Evolutionary conservation across 2,329 filamentous ascomycete genomes (phyloP).

Genomic region (Pestalotiopsis sp.): DNA sequence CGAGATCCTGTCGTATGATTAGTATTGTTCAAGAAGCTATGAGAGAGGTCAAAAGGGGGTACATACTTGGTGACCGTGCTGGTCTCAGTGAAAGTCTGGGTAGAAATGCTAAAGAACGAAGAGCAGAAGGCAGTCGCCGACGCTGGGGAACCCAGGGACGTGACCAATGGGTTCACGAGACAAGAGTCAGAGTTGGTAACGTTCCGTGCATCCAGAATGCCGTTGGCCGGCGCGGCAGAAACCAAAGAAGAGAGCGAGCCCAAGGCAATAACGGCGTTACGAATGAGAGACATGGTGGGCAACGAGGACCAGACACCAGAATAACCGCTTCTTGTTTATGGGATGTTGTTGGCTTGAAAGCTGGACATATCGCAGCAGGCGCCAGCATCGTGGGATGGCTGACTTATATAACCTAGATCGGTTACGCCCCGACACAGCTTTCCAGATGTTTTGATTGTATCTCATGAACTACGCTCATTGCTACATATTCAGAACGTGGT

Average conservation of each 20-base stretch:
- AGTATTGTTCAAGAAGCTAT: background rate
- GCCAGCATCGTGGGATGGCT: background rate
- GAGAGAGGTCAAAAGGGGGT: background rate
- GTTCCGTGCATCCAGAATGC: background rate
- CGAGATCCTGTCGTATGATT: background rate
- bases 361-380: background rate
- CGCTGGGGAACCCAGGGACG: background rate
- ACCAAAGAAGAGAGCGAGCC: background rate
- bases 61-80: background rate
- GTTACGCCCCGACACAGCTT: background rate
- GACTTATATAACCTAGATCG: background rate
- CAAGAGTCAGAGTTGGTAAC: background rate
- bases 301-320: background rate
- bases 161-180: background rate
- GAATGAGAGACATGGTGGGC: background rate
- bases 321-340: background rate
- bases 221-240: background rate
- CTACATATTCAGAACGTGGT: background rate
- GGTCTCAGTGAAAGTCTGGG: background rate
- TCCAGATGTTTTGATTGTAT: background rate
- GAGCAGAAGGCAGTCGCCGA: slow-evolving; percentile 3
- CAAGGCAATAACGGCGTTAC: background rate
- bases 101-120: background rate
- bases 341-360: background rate
- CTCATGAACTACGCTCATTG: background rate